Percentiles rank a stretch among this genome's conserved stretches.
Conservation (phyloP, 73 alveolate genomes). For the Tetrahymena elliotti region DNA sequence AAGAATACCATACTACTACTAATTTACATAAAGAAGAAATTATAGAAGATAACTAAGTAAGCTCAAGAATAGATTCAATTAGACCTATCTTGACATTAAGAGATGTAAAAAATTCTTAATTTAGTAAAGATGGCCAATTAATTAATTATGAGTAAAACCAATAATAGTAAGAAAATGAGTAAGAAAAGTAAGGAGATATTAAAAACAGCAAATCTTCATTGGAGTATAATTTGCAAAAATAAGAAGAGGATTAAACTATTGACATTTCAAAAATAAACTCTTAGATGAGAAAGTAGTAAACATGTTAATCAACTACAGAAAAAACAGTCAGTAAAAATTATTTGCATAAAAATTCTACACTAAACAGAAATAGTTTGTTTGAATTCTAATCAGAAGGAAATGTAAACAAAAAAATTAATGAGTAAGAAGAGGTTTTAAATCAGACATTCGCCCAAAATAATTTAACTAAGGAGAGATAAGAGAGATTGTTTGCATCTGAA, state of each 20-base stretch:
- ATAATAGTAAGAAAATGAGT: not conserved
- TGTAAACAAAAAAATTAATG: not conserved
- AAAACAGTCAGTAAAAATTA: not conserved
- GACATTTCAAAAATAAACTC: not conserved
- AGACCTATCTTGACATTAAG: not conserved
- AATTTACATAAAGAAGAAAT: not conserved
- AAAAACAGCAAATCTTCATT: not conserved
- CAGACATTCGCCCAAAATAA: not conserved
- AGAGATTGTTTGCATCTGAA: not conserved
- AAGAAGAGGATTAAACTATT: not conserved
- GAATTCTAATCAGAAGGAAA: not conserved
- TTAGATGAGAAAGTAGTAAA: not conserved
- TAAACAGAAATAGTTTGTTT: not conserved
- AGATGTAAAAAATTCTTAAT: not conserved
- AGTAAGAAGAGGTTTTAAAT: not conserved
- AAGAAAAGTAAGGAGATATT: not conserved
- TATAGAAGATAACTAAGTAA: not conserved
- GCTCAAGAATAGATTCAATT: not conserved
- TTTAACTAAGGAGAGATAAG: not conserved
- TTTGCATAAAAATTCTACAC: not conserved
- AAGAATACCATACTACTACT: not conserved
- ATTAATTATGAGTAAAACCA: not conserved
- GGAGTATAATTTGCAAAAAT: not conserved
- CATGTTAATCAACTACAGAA: not conserved
- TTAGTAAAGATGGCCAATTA: not conserved